Evolutionary conservation across 2,329 filamentous ascomycete genomes (phyloP).

Genomic region (Fusarium siculi): DNA sequence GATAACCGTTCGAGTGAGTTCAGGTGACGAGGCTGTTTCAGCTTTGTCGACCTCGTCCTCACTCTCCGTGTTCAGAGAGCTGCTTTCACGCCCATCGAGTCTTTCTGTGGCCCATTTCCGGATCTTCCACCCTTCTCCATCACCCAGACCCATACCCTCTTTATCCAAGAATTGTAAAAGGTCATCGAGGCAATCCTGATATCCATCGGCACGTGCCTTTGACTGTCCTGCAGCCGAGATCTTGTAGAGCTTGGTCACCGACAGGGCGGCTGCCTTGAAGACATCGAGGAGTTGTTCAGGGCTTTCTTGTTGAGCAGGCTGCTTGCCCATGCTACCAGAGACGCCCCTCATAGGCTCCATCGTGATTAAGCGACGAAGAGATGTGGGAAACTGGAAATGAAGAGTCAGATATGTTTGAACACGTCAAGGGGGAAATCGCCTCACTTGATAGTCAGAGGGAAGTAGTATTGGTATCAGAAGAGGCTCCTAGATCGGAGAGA

Average conservation of each 20-base stretch:
- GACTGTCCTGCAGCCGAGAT: conserved; percentile 82
- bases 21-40: conserved; percentile 69
- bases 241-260: conserved; percentile 96
- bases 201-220: conserved; percentile 81
- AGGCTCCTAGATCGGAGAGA: background rate
- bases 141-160: conserved; percentile 79
- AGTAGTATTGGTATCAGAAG: background rate
- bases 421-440: conserved; percentile 19
- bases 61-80: conserved; percentile 68
- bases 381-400: conserved; percentile 3
- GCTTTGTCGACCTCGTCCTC: conserved; percentile 76
- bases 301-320: conserved; percentile 50
- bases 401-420: conserved; percentile 22
- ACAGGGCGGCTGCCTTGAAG: conserved; percentile 92
- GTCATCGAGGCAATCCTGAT: conserved; percentile 94
- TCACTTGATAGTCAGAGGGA: conserved; percentile 7
- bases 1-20: conserved; percentile 61
- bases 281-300: conserved; percentile 81
- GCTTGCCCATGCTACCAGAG: conserved; percentile 43
- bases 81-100: conserved; percentile 69
- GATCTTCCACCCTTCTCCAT: conserved; percentile 78
- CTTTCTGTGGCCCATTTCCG: conserved; percentile 75
- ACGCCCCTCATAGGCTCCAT: conserved; percentile 51
- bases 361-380: conserved; percentile 6
- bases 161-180: conserved; percentile 86